Base-by-base conservation (phyloP, 495 filamentous ascomycete genomes). In the Amniculicola lignicola region DNA sequence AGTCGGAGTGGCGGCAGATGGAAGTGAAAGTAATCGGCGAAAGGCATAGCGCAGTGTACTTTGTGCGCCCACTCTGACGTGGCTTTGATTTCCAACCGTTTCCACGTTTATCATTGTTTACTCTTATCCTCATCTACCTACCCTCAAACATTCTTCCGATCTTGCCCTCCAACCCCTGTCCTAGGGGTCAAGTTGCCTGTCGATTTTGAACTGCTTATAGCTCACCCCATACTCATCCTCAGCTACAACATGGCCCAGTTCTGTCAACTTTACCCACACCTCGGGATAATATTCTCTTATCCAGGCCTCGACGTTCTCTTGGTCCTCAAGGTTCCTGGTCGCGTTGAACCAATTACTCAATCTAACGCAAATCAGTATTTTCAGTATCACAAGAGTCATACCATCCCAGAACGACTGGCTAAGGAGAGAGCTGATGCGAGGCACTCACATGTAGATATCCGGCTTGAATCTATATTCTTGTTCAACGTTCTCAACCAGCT, bases 261-360 rank as follows among this genome's bases (percentile, higher is more conserved):
- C 57, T 51, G 77, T 76, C 46, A 96, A 64, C 44, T 82, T 76
- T 15, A 64, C 66, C 89, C 90, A 96, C 4, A 77, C 69, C 25
- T 77, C 74, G 0, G 87, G 85, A 65, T 89, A 88, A 27, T 77
- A 74, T 11, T 77, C 68, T 51, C 74, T 75, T 6, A 83, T 82
- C 88, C 89, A 95, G 24, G 77, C 70, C 64, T 87, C 82, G 36
- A 95, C 80, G 35, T 80, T 67, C n/a, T 77, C 70, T 63, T 89
- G 86, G 63, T 75, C 75, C 31, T 77, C 74, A 25, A 77, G 62
- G 16, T 77, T 77, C 0, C 78, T 81, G 3, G 85, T 76, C 1
- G 81, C 84, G 60, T 90, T 92, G 64, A 85, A 90, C 50, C 90
- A 77, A 10, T 82, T 75, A 14, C 82, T 86, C 39, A 92, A 70